A percentile compares a stretch with the other conserved stretches of the same genome.
These are phyloP conservation scores for Dipodascopsis uninucleata DNA, from an alignment of 805 yeast species.

Conservation along the genomic window DNA sequence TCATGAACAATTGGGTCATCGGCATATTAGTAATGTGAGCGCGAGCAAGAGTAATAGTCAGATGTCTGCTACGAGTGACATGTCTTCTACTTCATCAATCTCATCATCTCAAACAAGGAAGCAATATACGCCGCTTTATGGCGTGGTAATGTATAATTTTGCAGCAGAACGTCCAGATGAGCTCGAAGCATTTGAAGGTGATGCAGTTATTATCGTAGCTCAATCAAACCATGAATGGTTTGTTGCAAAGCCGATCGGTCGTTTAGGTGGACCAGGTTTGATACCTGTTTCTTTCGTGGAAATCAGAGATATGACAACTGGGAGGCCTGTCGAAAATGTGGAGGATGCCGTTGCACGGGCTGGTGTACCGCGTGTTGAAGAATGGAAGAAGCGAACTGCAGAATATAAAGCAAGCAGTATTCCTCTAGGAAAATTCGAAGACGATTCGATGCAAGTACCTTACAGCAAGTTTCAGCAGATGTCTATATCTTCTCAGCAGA, in stretches of 20 bases:
- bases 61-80: slow-evolving; percentile 6
- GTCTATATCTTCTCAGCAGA: slow-evolving; percentile 7
- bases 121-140: slow-evolving; percentile 56
- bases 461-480: slow-evolving; percentile 19
- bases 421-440: slow-evolving; percentile 59
- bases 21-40: too few relatives aligned
- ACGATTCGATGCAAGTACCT: slow-evolving; percentile 26
- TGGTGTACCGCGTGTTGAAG: slow-evolving; percentile 85
- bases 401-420: slow-evolving; percentile 88
- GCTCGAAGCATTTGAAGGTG: slow-evolving; percentile 78
- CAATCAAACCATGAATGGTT: slow-evolving; percentile 97
- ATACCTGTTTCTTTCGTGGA: slow-evolving; percentile 90
- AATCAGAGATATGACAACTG: slow-evolving; percentile 70
- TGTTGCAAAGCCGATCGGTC: slow-evolving; percentile 91
- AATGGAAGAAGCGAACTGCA: slow-evolving; percentile 90
- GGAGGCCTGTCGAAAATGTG: slow-evolving; percentile 55
- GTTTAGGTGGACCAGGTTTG: slow-evolving; percentile 91
- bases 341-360: slow-evolving; percentile 59
- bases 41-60: slow-evolving; percentile 3
- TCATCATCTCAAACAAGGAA: slow-evolving; percentile 10
- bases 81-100: slow-evolving; percentile 19
- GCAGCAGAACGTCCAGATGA: slow-evolving; percentile 81
- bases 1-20: neutral
- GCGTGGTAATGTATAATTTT: slow-evolving; percentile 81
- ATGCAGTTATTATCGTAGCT: slow-evolving; percentile 87